A percentile compares a stretch with the other conserved stretches of the same genome.
Conservation (phyloP, 192 early-diverging fungal genomes). For the Umbelopsis sp. region DNA sequence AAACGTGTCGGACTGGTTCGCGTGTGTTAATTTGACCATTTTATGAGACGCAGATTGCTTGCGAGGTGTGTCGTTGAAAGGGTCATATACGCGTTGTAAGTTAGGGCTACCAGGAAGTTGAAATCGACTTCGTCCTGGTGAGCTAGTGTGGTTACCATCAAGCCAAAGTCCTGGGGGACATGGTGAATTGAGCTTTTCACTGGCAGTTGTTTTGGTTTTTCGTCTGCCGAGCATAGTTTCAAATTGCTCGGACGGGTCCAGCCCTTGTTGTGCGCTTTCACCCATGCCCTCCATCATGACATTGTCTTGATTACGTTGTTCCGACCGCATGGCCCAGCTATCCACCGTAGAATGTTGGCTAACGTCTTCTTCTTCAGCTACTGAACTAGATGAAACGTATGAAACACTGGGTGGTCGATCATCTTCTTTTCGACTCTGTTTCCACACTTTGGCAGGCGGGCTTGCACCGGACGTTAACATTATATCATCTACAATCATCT, state of each 20-base stretch:
- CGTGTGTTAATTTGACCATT: not conserved
- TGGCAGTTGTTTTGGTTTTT: not conserved
- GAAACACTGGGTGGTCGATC: slow-evolving; percentile 19
- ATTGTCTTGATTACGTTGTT: slow-evolving; percentile 1
- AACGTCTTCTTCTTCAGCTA: not conserved
- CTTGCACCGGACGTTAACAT: slow-evolving; percentile 21
- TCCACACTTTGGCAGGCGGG: slow-evolving; percentile 11
- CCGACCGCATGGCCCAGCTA: not conserved
- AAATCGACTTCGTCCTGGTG: slow-evolving; percentile 8
- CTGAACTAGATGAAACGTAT: not conserved
- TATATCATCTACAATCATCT: slow-evolving; percentile 36
- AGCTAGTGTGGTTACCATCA: not conserved
- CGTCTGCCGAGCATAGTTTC: slow-evolving; percentile 17
- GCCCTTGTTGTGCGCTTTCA: slow-evolving; percentile 8
- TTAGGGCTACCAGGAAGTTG: slow-evolving; percentile 21
- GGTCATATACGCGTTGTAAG: slow-evolving; percentile 22
- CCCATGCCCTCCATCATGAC: slow-evolving; percentile 16
- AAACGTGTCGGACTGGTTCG: slow-evolving; percentile 1
- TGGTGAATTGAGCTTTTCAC: slow-evolving; percentile 3
- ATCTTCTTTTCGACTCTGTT: slow-evolving; percentile 1
- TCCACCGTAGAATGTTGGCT: slow-evolving; percentile 6
- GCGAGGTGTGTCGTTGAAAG: not conserved
- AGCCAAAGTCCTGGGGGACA: slow-evolving; percentile 27
- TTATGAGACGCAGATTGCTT: not conserved
- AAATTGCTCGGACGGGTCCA: slow-evolving; percentile 20